phyloP scores from a whole-genome alignment of 2,329 filamentous ascomycete species.

The Fusarium hainanense region DNA sequence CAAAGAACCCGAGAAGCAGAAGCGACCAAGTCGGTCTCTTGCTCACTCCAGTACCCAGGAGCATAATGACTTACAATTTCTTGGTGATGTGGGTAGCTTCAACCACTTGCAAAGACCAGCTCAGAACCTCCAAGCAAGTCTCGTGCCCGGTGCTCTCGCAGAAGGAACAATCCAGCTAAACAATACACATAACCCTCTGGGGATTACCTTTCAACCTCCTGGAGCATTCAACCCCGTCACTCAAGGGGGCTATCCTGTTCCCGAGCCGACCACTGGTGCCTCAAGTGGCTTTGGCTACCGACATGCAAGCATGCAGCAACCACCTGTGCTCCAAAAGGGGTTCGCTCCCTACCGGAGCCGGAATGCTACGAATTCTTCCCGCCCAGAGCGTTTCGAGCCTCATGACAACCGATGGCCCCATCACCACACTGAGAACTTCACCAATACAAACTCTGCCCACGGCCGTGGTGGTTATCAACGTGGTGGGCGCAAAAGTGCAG shows the following conservation, averaged over 20 bases:
- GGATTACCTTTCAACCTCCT: conserved; percentile 9
- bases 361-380: conserved; percentile 18
- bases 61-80: not conserved
- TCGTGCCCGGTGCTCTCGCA: not conserved
- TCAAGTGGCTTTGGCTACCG: conserved; percentile 12
- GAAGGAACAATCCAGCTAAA: conserved; percentile 1
- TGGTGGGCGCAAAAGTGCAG: conserved; percentile 18
- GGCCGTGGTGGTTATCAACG: conserved; percentile 29
- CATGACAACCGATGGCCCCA: conserved; percentile 26
- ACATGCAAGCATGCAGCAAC: conserved; percentile 9
- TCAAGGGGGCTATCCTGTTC: not conserved
- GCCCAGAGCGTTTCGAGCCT: conserved; percentile 12
- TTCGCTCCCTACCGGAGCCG: conserved; percentile 1
- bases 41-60: conserved; percentile 1
- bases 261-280: conserved; percentile 4
- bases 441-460: not conserved
- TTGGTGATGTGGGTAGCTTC: not conserved
- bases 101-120: not conserved
- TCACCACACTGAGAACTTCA: conserved; percentile 22
- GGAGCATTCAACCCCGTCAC: not conserved
- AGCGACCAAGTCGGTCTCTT: conserved; percentile 1
- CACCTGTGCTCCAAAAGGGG: conserved; percentile 8
- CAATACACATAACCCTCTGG: conserved; percentile 1
- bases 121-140: not conserved
- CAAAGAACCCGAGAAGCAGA: conserved; percentile 13